A percentile compares a stretch with the other conserved stretches of the same genome.
Conservation (phyloP, 768 basidiomycete genomes). For the Pleurotus pulmonarius region DNA sequence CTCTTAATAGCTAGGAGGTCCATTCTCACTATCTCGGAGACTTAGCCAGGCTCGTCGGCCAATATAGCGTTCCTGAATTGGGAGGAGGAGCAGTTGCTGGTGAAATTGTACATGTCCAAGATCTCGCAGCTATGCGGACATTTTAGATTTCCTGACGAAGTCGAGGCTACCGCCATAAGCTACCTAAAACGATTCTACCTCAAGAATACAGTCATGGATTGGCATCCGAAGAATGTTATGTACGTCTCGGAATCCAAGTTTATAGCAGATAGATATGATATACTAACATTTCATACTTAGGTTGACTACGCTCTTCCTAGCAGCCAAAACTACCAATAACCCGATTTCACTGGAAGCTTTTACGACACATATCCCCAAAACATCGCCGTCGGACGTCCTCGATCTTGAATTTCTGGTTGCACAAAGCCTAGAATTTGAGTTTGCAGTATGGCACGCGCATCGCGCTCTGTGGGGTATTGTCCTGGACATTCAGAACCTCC, state of each 20-base stretch:
- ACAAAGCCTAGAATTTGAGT: constrained; percentile 92
- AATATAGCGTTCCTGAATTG: constrained; percentile 72
- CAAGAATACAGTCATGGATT: constrained; percentile 98
- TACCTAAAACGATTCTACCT: constrained; percentile 97
- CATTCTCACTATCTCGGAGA: constrained; percentile 16
- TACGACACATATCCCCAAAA: constrained; percentile 78
- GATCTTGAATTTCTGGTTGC: constrained; percentile 95
- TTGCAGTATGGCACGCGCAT: constrained; percentile 90
- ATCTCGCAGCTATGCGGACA: constrained; percentile 80
- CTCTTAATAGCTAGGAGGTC: constrained; percentile 5
- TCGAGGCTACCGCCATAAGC: constrained; percentile 87
- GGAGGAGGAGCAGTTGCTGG: constrained; percentile 83
- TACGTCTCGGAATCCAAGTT: constrained; percentile 32
- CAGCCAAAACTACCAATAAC: constrained; percentile 96
- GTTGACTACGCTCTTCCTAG: constrained; percentile 93
- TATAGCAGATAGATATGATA: background rate
- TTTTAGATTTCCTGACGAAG: constrained; percentile 88
- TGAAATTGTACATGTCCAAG: constrained; percentile 85
- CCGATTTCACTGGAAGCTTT: constrained; percentile 87
- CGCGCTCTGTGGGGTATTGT: constrained; percentile 85
- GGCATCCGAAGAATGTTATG: constrained; percentile 99
- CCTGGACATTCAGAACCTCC: constrained; percentile 78
- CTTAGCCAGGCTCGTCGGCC: constrained; percentile 68
- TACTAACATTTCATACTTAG: constrained; percentile 35
- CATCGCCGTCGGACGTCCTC: constrained; percentile 78